A percentile compares a stretch with the other conserved stretches of the same genome.
Evolutionary conservation across 306 rosid species (phyloP).

Genomic region (Rosa persica): DNA sequence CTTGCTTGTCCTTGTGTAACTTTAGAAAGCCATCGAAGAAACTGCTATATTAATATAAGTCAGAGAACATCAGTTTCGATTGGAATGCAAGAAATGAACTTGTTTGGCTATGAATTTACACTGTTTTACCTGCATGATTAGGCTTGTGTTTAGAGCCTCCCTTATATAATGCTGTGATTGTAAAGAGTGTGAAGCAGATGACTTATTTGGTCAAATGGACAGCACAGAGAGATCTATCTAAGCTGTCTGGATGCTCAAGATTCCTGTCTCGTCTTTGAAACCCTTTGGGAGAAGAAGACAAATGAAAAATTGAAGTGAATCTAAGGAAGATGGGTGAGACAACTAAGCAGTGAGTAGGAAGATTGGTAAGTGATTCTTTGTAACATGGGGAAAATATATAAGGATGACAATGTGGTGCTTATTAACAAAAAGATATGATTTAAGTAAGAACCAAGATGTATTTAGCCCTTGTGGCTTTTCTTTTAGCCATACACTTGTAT

Average conservation of each 20-base stretch:
- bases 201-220: conserved; percentile 51
- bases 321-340: conserved; percentile 70
- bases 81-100: neutral
- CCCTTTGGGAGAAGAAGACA: conserved; percentile 61
- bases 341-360: conserved; percentile 68
- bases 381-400: conserved; percentile 61
- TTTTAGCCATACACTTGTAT: conserved; percentile 51
- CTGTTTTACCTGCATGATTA: conserved; percentile 37
- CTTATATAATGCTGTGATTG: conserved; percentile 24
- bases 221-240: conserved; percentile 56
- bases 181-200: conserved; percentile 20
- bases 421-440: conserved; percentile 11
- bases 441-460: conserved; percentile 19
- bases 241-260: conserved; percentile 60
- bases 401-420: conserved; percentile 42
- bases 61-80: conserved; percentile 16
- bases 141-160: conserved; percentile 5
- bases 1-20: conserved; percentile 39
- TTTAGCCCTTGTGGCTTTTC: conserved; percentile 44
- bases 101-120: conserved; percentile 4
- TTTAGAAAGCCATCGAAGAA: conserved; percentile 60
- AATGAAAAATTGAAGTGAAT: conserved; percentile 48
- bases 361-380: conserved; percentile 60
- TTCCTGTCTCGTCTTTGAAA: conserved; percentile 59
- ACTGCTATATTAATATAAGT: conserved; percentile 37